Base-by-base conservation (phyloP, 371 early-diverging fungal genomes). In the Circinella umbellata region DNA sequence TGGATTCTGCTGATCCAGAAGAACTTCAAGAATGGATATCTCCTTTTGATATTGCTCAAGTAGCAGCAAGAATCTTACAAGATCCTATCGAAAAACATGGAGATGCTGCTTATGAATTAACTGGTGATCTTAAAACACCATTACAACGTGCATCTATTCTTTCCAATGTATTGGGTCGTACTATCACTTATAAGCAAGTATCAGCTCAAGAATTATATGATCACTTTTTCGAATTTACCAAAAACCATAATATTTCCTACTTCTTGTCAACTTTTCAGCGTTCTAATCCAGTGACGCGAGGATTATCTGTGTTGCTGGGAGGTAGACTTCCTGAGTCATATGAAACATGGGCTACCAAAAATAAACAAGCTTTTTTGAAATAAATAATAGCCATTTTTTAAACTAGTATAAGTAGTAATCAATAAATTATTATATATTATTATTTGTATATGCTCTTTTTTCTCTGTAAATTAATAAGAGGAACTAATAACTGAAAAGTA, bases 71-170 rank as follows among this genome's bases (percentile, higher is more conserved):
- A 4, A 55, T 71, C 35, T 55, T 69, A 34, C 59, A 48, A 1
- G 75, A 75, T 3, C 64, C 68, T 36, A 64, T 75, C 10, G 69
- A 68, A 5, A 70, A 71, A 18, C 75, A 75, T 39, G 67, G 59
- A 2, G 67, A 69, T n/a, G 47, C 67, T 15, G 75, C 57, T 10
- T 75, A 75, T 46, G 61, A 71, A 15, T 38, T 75, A 59, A 53
- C 47, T n/a, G 53, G 72, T 10, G 53, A 69, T 9, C 4, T 46
- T 3, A n/a, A 57, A 3, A 67, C 72, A 13, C 54, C 64, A 9
- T n/a, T 39, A 15, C 62, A 75, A 39, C 72, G 75, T 1, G 69
- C 69, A 18, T 60, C 60, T 14, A 63, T 69, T 0, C 60, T 75
- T 11, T 57, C 49, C 18, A 42, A 48, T 3, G 67, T 64, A 13